Evolutionary conservation across 306 rosid species (phyloP).

Genomic region (Trichosanthes cucumerina): DNA sequence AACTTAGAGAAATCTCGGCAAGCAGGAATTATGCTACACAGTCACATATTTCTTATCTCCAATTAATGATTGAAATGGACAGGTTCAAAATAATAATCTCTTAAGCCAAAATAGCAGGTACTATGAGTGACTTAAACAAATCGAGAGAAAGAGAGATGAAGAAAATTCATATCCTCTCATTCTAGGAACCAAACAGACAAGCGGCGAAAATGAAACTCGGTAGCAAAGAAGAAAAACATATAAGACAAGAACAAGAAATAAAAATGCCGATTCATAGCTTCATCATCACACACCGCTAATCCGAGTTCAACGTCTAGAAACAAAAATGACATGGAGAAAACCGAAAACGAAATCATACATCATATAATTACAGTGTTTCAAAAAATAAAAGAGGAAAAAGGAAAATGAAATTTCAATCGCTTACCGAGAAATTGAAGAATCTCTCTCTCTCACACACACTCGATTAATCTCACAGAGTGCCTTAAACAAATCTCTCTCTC

Average conservation of each 20-base stretch:
- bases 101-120: neutral
- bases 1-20: neutral
- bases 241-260: neutral
- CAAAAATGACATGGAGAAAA: neutral
- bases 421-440: neutral
- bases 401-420: neutral
- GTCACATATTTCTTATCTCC: neutral
- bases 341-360: neutral
- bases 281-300: neutral
- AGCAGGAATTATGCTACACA: neutral
- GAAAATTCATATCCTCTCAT: neutral
- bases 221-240: neutral
- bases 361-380: neutral
- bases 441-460: neutral
- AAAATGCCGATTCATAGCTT: neutral
- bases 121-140: neutral
- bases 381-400: neutral
- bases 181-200: neutral
- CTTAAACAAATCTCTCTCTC: neutral
- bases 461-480: neutral
- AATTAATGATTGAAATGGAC: neutral
- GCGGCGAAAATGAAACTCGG: neutral
- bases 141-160: neutral
- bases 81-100: neutral
- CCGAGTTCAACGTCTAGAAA: neutral